These are phyloP conservation scores for Stevia rebaudiana DNA, from an alignment of 140 eudicot species.

Conservation along the genomic window DNA sequence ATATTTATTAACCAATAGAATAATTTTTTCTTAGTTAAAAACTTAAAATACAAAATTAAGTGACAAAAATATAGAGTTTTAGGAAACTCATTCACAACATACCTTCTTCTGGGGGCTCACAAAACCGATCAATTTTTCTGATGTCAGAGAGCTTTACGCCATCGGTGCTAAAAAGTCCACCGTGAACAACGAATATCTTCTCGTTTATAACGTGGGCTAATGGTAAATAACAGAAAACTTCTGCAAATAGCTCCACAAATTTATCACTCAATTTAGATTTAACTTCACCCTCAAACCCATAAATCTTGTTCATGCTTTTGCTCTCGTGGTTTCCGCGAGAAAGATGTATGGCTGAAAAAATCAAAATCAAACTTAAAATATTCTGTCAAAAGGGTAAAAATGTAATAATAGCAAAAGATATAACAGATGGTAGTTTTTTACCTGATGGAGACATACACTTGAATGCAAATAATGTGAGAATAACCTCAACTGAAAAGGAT, in stretches of 20 bases:
- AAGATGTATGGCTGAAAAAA: conserved; percentile 67
- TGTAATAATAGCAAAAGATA: not conserved
- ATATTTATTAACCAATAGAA: not conserved
- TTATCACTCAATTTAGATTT: conserved; percentile 78
- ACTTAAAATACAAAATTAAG: not conserved
- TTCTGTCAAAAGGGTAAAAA: not conserved
- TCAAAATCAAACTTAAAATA: not conserved
- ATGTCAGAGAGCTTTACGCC: conserved; percentile 95
- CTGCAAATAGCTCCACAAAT: conserved; percentile 94
- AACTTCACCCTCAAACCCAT: conserved; percentile 98
- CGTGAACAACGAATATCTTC: conserved; percentile 89
- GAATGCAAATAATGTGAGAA: conserved; percentile 91
- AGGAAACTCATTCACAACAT: conserved; percentile 5
- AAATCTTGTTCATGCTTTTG: conserved; percentile 98
- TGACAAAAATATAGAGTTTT: not conserved
- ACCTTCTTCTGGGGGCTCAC: conserved; percentile 99
- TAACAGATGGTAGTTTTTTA: conserved; percentile 17
- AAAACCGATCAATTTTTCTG: conserved; percentile 79
- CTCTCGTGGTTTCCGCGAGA: conserved; percentile 97
- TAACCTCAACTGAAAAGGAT: conserved; percentile 88
- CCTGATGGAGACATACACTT: conserved; percentile 96
- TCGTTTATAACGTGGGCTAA: conserved; percentile 84
- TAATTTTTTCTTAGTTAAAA: not conserved
- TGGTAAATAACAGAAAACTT: conserved; percentile 94
- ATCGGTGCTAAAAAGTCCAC: conserved; percentile 96